Evolutionary conservation across 257 asterid species (phyloP), one percentile per base, ranked within the genome.

Genomic region (Scutellaria baicalensis): DNA sequence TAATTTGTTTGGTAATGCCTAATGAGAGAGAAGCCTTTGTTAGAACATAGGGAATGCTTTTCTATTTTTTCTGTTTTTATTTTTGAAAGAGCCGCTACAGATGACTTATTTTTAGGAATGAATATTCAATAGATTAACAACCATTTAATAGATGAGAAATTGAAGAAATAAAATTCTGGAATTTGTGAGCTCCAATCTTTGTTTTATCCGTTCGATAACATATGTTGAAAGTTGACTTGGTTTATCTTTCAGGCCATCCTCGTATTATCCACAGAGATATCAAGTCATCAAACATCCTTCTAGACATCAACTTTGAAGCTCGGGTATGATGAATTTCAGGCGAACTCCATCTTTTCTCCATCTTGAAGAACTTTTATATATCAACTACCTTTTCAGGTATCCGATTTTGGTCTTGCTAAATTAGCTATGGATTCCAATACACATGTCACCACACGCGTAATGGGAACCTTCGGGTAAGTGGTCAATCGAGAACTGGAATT

Each of bases 401-500:
- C 97, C 14, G 98, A 93, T 79, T 93, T 93, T 54, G 98, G 98
- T 69, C 89, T 93, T 39, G 98, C 98, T 68, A 93, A 88, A 82
- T 75, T 93, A 78, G 95, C 91, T 73, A 81, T 82, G 79, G 98
- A 93, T 81, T 75, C 89, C 1, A 83, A 85, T 77, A 83, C 97
- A 16, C 97, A 93, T 75, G 65, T 93, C 71, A 82, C 90, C 62
- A 93, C 98, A 9, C 96, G 98, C 5, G 93, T 93, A 40, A 82
- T 93, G 89, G 98, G 97, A 78, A 93, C 98, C 78, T 90, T 93
- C 72, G 98, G 98, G 98, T 93, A 82, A 44, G 88, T 61, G 62
- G 50, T 75, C 54, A 52, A n/a, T 44, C 2, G 9, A 40, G 36
- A 64, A 33, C 72, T 18, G 8, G 11, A 16, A 11, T 57, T 18